Evolutionary conservation across 2,329 filamentous ascomycete species (phyloP), one percentile per base, ranked within the genome.

Genomic region (Xylariaceae sp.): DNA sequence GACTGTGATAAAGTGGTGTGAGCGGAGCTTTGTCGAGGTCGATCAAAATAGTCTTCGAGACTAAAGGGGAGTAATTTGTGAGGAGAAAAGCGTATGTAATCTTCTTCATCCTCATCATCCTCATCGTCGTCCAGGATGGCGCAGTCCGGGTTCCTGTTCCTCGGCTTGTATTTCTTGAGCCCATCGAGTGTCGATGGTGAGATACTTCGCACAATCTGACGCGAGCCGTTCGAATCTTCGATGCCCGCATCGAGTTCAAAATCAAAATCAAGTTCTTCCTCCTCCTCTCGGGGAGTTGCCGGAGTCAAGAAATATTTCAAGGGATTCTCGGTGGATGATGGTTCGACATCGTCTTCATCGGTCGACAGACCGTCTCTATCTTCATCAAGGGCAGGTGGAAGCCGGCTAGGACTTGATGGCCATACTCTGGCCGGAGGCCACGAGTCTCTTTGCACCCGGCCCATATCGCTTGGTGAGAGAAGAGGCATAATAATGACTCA

Each of bases 161-260:
- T 66, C 5, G 73, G 64, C 60, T 73, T 76, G 51, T 72, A 70
- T 18, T 65, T 62, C 48, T 71, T 69, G 14, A 80, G 73, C 3
- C 76, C 75, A 19, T 73, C 74, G 31, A 82, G 75, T 30, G 71
- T 77, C 0, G 78, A 82, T 2, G 79, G 79, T 59, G 78, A 81
- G 51, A 82, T 73, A 56, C 75, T 81, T 53, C 79, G 73, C 45
- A 81, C 68, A 38, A 75, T 69, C 14, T 73, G 71, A 27, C 66
- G 62, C 3, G 75, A 73, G 4, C 69, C 69, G 51, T 67, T 72
- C 47, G 68, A 62, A 56, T 77, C 73, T 59, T 81, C 77, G 61
- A 82, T 82, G 48, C 79, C 78, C 35, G 79, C 79, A 59, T 82
- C 78, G 57, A 80, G 75, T 44, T 70, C 65, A 54, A 75, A 72